These are phyloP conservation scores for Metschnikowia kunwiensis DNA, from an alignment of 805 yeast species.

Conservation along the genomic window DNA sequence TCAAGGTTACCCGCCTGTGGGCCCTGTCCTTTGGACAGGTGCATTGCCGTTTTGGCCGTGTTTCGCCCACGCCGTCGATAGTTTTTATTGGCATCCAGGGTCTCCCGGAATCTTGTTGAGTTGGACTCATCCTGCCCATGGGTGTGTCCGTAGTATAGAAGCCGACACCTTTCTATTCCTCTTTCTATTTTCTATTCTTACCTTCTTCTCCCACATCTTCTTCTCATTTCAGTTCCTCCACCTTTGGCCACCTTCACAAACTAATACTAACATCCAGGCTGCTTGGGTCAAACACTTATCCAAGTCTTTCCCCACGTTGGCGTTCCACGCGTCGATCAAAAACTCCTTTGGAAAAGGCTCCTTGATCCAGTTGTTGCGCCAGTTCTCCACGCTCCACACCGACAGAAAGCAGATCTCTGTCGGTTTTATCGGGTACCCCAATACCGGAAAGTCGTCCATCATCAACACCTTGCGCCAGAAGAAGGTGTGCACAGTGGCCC, in stretches of 20 bases:
- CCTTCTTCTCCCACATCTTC: neutral
- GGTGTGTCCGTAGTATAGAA: constrained; percentile 82
- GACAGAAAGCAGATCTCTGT: constrained; percentile 96
- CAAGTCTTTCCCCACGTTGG: constrained; percentile 88
- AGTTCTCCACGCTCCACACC: constrained; percentile 82
- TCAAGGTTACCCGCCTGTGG: constrained; percentile 56
- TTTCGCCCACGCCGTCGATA: constrained; percentile 33
- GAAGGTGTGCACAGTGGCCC: constrained; percentile 96
- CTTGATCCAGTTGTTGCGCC: constrained; percentile 86
- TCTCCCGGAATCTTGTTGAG: constrained; percentile 69
- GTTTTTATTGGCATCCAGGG: constrained; percentile 47
- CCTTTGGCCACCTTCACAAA: no score
- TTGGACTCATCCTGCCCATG: constrained; percentile 55
- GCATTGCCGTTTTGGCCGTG: constrained; percentile 37
- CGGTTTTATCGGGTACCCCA: constrained; percentile 97
- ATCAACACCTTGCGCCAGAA: constrained; percentile 90
- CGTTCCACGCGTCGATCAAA: constrained; percentile 96
- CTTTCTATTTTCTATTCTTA: constrained; percentile 5
- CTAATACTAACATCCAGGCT: constrained; percentile 56
- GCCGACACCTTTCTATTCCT: constrained; percentile 52
- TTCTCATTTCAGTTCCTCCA: neutral
- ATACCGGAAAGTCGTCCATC: constrained; percentile 95
- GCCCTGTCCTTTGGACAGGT: constrained; percentile 23
- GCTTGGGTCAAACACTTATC: constrained; percentile 98
- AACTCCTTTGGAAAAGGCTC: constrained; percentile 98